Conservation (phyloP, 2,329 filamentous ascomycete genomes). For the Aspergillus costaricaensis region DNA sequence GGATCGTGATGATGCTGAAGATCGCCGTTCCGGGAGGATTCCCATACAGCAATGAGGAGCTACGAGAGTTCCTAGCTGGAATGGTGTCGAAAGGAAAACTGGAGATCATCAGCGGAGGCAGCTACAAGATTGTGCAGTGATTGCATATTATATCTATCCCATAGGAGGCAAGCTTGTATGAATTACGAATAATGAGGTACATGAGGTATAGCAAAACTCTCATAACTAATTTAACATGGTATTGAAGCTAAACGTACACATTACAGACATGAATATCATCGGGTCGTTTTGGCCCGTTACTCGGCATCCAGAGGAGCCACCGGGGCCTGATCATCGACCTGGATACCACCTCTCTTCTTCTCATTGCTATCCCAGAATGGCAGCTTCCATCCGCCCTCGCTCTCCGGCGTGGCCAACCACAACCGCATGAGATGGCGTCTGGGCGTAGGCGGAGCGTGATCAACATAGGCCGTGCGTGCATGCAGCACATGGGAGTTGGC, state of each 20-base stretch:
- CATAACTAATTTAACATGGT: slow-evolving; percentile 10
- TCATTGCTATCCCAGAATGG: slow-evolving; percentile 79
- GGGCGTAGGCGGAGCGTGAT: slow-evolving; percentile 67
- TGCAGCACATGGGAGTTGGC: slow-evolving; percentile 80
- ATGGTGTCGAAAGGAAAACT: slow-evolving; percentile 74
- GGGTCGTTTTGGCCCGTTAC: slow-evolving; percentile 42
- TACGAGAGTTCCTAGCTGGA: slow-evolving; percentile 74
- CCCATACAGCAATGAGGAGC: slow-evolving; percentile 83
- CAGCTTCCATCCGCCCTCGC: slow-evolving; percentile 80
- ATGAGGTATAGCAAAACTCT: background rate
- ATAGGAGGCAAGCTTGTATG: background rate
- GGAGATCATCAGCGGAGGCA: slow-evolving; percentile 66
- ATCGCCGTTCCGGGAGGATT: slow-evolving; percentile 88
- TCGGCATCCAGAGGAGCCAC: slow-evolving; percentile 77
- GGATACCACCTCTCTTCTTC: slow-evolving; percentile 86
- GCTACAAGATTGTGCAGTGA: slow-evolving; percentile 59
- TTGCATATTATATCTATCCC: background rate
- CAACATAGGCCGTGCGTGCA: slow-evolving; percentile 77
- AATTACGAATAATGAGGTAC: background rate
- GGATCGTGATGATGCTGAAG: slow-evolving; percentile 93
- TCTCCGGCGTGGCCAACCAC: slow-evolving; percentile 80
- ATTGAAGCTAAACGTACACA: slow-evolving; percentile 12
- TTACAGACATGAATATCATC: slow-evolving; percentile 4
- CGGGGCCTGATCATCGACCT: slow-evolving; percentile 78
- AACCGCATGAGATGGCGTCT: slow-evolving; percentile 77